Evolutionary conservation across 345 rosid genomes (phyloP).

Genomic region (Adansonia digitata): DNA sequence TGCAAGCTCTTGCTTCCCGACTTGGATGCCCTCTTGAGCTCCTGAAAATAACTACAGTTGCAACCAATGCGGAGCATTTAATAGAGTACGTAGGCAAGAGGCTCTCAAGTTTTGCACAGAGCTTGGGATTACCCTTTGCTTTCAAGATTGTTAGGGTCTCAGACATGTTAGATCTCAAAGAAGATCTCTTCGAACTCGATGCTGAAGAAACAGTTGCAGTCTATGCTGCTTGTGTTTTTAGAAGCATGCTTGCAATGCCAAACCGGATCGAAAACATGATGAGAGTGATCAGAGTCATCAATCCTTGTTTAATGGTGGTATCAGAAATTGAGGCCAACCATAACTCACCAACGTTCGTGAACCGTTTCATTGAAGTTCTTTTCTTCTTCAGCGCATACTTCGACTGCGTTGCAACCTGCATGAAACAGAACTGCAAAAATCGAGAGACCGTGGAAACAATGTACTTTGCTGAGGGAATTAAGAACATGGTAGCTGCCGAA

Average conservation of each 20-base stretch:
- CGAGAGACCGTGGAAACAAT: conserved; percentile 19
- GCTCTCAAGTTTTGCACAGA: conserved; percentile 29
- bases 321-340: conserved; percentile 36
- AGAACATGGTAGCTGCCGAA: conserved; percentile 29
- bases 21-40: conserved; percentile 28
- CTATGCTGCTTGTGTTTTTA: conserved; percentile 9
- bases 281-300: conserved; percentile 28
- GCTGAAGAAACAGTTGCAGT: conserved; percentile 32
- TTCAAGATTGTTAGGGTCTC: conserved; percentile 30
- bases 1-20: conserved; percentile 45
- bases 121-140: conserved; percentile 31
- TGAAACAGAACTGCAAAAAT: conserved; percentile 19
- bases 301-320: conserved; percentile 38
- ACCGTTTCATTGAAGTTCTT: conserved; percentile 39
- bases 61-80: conserved; percentile 14
- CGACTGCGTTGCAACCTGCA: conserved; percentile 34
- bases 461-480: conserved; percentile 24
- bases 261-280: conserved; percentile 29
- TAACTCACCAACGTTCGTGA: conserved; percentile 34
- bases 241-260: conserved; percentile 21
- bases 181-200: conserved; percentile 28
- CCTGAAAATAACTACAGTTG: conserved; percentile 42
- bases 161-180: conserved; percentile 35
- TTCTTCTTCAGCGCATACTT: conserved; percentile 35
- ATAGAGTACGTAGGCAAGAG: conserved; percentile 35